A percentile compares a stretch with the other conserved stretches of the same genome.
Conservation (phyloP, 768 basidiomycete species). For the Lactifluus piperatus region DNA sequence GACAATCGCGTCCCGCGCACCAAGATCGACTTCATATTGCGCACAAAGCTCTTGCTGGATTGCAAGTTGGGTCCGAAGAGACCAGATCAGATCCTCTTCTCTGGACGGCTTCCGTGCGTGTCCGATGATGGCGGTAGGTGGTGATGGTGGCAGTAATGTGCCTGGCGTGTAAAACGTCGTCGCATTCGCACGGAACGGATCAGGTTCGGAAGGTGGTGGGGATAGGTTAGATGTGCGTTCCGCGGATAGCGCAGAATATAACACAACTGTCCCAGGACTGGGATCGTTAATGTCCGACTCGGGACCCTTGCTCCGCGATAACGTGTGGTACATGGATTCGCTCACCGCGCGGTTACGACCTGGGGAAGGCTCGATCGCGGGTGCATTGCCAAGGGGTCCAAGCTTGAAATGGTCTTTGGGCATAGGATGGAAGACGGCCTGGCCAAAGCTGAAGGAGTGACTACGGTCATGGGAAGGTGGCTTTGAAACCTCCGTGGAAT, state of each 20-base stretch:
- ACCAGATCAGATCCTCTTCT: conserved; percentile 63
- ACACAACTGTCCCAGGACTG: conserved; percentile 37
- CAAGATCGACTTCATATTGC: conserved; percentile 70
- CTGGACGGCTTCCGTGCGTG: conserved; percentile 57
- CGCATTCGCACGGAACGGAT: conserved; percentile 67
- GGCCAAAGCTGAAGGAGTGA: conserved; percentile 61
- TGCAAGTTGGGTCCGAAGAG: conserved; percentile 65
- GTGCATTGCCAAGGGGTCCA: not conserved
- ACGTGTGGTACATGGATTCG: conserved; percentile 55
- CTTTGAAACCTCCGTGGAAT: conserved; percentile 20
- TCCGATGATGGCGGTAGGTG: conserved; percentile 26
- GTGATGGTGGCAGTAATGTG: conserved; percentile 60
- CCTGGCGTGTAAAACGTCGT: conserved; percentile 73
- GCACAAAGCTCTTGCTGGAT: conserved; percentile 66
- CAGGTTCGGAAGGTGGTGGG: conserved; percentile 38
- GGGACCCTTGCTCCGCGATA: conserved; percentile 39
- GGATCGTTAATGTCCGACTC: conserved; percentile 62
- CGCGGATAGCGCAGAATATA: conserved; percentile 29
- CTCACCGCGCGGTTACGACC: conserved; percentile 48
- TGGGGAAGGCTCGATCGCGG: conserved; percentile 10
- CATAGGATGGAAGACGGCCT: conserved; percentile 49
- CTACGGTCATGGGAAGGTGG: conserved; percentile 41
- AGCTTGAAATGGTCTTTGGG: conserved; percentile 24
- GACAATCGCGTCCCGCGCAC: conserved; percentile 65
- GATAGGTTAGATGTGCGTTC: conserved; percentile 18